A percentile compares a stretch with the other conserved stretches of the same genome.
These are phyloP conservation scores for Sutorius eximius DNA, from an alignment of 1,284 basidiomycete species.

Conservation along the genomic window DNA sequence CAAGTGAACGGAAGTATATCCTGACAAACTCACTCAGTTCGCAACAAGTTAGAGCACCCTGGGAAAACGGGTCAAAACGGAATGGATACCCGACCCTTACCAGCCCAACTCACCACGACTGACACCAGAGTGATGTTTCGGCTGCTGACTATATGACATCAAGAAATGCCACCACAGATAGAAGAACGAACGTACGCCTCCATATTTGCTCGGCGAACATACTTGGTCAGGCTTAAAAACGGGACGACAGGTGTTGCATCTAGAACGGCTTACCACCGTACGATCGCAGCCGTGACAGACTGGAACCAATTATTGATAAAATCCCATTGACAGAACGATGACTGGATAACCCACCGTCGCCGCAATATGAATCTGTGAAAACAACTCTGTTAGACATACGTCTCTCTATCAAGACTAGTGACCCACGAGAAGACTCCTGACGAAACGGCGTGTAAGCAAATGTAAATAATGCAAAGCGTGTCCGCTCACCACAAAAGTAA, in stretches of 20 bases:
- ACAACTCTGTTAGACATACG: not conserved
- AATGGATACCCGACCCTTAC: not conserved
- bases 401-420: not conserved
- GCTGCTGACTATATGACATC: conserved; percentile 39
- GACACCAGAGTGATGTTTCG: conserved; percentile 37
- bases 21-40: conserved; percentile 41
- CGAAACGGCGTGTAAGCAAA: not conserved
- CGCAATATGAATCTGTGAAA: conserved; percentile 42
- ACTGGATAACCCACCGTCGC: conserved; percentile 38
- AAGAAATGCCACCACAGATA: not conserved
- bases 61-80: conserved; percentile 6
- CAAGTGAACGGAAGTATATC: not conserved
- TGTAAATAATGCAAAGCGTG: not conserved
- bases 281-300: conserved; percentile 46
- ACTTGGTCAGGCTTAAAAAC: conserved; percentile 12
- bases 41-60: conserved; percentile 40
- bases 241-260: not conserved
- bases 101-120: conserved; percentile 37
- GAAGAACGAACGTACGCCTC: conserved; percentile 34
- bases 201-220: conserved; percentile 45
- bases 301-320: conserved; percentile 16
- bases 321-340: not conserved
- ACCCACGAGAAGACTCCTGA: conserved; percentile 48
- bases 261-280: conserved; percentile 34
- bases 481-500: conserved; percentile 47